Evolutionary conservation across 208 protist species (phyloP).

Genomic region (Wallacemonas sp.): DNA sequence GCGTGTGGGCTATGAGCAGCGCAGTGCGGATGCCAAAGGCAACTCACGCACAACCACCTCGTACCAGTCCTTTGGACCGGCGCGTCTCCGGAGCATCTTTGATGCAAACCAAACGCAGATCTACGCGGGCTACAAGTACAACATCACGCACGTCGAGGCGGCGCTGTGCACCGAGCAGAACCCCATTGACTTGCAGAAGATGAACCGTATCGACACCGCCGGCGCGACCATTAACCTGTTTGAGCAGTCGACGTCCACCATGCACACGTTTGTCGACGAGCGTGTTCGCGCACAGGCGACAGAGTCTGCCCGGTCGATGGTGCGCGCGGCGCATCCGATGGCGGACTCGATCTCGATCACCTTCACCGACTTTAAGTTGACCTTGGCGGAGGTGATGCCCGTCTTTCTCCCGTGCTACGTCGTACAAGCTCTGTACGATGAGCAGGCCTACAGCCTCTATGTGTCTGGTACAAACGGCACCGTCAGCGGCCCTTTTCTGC

Average conservation of each 20-base stretch:
- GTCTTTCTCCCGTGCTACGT: constrained; percentile 86
- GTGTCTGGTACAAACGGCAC: constrained; percentile 65
- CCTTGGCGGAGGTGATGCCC: constrained; percentile 67
- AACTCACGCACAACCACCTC: constrained; percentile 29
- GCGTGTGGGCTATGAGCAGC: constrained; percentile 48
- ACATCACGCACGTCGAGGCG: constrained; percentile 73
- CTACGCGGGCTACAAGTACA: constrained; percentile 93
- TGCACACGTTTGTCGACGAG: constrained; percentile 58
- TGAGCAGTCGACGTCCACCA: constrained; percentile 80
- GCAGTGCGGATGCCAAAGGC: constrained; percentile 28
- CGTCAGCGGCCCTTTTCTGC: constrained; percentile 74
- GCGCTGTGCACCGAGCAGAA: constrained; percentile 62
- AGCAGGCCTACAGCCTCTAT: constrained; percentile 77
- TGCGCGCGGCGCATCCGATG: constrained; percentile 67
- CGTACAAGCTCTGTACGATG: constrained; percentile 77
- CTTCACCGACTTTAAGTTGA: constrained; percentile 59
- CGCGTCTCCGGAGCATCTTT: constrained; percentile 66
- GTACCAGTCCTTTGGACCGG: constrained; percentile 45
- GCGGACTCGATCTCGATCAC: constrained; percentile 51
- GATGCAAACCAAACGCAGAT: constrained; percentile 77
- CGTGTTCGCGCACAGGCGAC: constrained; percentile 56
- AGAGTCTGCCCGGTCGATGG: constrained; percentile 41
- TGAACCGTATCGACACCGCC: constrained; percentile 62
- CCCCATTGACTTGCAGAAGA: constrained; percentile 54
- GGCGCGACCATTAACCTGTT: constrained; percentile 82